A percentile compares a stretch with the other conserved stretches of the same genome.
Evolutionary conservation across 2,329 filamentous ascomycete species (phyloP).

Genomic region (Aureobasidium sp.): DNA sequence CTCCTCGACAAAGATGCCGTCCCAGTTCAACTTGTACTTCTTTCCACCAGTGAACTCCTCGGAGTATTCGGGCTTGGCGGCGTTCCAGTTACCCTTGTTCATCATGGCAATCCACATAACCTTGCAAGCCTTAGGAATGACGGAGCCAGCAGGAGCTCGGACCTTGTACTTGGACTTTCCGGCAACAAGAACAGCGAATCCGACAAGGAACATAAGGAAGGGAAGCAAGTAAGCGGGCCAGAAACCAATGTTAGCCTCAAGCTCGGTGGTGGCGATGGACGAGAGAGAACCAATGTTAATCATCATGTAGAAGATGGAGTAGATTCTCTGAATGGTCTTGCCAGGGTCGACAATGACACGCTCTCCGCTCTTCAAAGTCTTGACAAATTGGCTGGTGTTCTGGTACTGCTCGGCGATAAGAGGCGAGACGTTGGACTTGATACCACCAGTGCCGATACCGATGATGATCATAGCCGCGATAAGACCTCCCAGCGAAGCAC

Average conservation of each 20-base stretch:
- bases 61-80: constrained; percentile 60
- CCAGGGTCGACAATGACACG: constrained; percentile 41
- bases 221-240: constrained; percentile 58
- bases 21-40: constrained; percentile 48
- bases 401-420: constrained; percentile 44
- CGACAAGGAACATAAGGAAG: constrained; percentile 57
- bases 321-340: constrained; percentile 43
- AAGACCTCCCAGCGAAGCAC: constrained; percentile 57
- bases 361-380: constrained; percentile 36
- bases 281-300: constrained; percentile 69
- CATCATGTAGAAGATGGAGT: constrained; percentile 59
- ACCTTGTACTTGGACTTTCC: constrained; percentile 33
- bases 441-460: constrained; percentile 70
- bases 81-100: constrained; percentile 47
- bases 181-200: constrained; percentile 48
- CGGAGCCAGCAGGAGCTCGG: constrained; percentile 52
- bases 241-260: constrained; percentile 62
- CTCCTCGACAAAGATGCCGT: constrained; percentile 66
- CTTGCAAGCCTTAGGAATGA: constrained; percentile 60
- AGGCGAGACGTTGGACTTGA: constrained; percentile 68
- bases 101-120: constrained; percentile 51
- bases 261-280: constrained; percentile 55
- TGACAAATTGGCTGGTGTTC: constrained; percentile 36
- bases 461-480: constrained; percentile 59
- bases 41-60: constrained; percentile 40